Percentiles rank a stretch among this genome's conserved stretches.
phyloP scores from a whole-genome alignment of 2,329 filamentous ascomycete genomes.

The Penicillium sp. region DNA sequence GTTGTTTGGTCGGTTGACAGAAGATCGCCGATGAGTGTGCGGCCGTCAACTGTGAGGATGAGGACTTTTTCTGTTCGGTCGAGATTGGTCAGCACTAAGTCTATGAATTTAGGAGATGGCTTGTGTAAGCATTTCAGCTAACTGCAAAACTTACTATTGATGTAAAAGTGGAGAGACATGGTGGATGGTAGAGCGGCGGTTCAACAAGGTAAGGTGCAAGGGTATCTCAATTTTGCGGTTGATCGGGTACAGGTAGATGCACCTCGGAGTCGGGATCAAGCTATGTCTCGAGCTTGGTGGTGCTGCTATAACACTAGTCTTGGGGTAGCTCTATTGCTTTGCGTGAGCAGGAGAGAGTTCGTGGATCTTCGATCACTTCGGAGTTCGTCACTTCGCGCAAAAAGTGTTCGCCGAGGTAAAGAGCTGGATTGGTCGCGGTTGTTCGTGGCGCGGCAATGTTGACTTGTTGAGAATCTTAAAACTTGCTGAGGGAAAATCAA shows the following conservation, averaged over 20 bases:
- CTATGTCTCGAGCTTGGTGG: background rate
- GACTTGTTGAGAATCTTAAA: background rate
- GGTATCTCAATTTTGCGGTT: background rate
- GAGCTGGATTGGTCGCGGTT: background rate
- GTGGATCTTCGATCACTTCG: background rate
- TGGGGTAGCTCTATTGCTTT: background rate
- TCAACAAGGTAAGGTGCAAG: background rate
- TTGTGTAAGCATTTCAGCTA: background rate
- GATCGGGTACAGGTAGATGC: background rate
- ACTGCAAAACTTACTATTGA: slow-evolving; percentile 50
- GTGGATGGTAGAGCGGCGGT: slow-evolving; percentile 11
- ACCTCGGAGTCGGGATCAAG: background rate
- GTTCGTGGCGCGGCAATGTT: background rate
- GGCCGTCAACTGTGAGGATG: slow-evolving; percentile 87
- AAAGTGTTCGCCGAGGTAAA: background rate
- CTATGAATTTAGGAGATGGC: background rate
- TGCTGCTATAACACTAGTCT: background rate
- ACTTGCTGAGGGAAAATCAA: background rate
- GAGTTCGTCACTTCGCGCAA: slow-evolving; percentile 4
- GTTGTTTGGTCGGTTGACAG: slow-evolving; percentile 87
- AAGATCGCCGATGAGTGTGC: slow-evolving; percentile 79
- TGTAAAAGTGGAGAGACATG: slow-evolving; percentile 56
- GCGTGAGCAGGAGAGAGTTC: background rate
- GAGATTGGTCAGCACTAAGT: slow-evolving; percentile 3
- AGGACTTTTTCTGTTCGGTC: slow-evolving; percentile 74